Base-by-base conservation (phyloP, 106 monocot species). In the Narthecium ossifragum region DNA sequence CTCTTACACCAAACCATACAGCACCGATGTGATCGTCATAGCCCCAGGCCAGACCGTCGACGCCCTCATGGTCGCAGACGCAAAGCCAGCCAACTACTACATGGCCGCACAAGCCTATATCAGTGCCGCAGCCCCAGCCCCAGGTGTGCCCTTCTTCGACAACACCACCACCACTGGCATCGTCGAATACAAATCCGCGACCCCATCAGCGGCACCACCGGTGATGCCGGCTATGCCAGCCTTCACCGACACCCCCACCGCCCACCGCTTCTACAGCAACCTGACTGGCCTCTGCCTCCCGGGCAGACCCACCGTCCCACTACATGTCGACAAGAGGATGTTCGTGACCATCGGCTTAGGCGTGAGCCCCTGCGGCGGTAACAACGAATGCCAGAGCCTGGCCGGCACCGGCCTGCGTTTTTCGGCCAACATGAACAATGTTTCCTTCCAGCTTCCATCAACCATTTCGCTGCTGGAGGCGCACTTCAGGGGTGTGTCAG, bases 381-480 rank as follows among this genome's bases (percentile, higher is more conserved):
- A 26, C 23, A 34, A 39, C 26, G 26, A 34, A 6, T 26, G 59
- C 10, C 34, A 23, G 3, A 45, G 56, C 23, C 60, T 46, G 1
- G 30, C 53, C n/a, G n/a, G n/a, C n/a, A n/a, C n/a, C 3, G 61
- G 49, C 8, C 13, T 9, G 11, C 21, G 31, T 34, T 26, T 75
- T 12, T 61, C 68, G 0, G 54, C 55, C 2, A 46, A 23, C 46
- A 69, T 75, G 75, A 75, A 75, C 75, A 75, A 74, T 38, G 30
- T 63, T 0, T 68, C 62, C 37, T 62, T 56, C 67, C 27, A 28
- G 27, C 10, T 48, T 9, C 75, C 75, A 15, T 22, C 31, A 0
- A 47, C 13, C 27, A 14, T 68, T 3, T 68, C 67, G 0, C 15
- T 75, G 18, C 46, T 75, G 20, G 32, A 68, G 45, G 67, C 75